A percentile compares a stretch with the other conserved stretches of the same genome.
Conservation (phyloP, 345 rosid genomes). For the Mallotus nudiflorus region DNA sequence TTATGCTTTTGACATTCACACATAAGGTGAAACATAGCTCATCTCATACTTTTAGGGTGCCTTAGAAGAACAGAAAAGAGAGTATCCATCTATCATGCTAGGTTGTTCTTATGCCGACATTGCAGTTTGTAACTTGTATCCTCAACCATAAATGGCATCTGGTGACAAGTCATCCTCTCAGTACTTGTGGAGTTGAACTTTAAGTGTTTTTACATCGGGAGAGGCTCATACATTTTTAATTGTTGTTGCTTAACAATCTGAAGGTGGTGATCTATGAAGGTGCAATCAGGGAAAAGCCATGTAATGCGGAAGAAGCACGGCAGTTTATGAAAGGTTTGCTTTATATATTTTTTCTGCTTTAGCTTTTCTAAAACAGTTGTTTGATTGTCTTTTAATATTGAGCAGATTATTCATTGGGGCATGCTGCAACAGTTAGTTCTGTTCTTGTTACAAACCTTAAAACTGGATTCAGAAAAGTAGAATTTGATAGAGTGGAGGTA, state of each 20-base stretch:
- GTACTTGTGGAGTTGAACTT: constrained; percentile 8
- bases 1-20: background rate
- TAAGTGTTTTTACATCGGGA: constrained; percentile 11
- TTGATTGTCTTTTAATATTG: constrained; percentile 1
- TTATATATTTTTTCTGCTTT: constrained; percentile 5
- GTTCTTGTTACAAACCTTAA: constrained; percentile 77
- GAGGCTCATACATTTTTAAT: constrained; percentile 17
- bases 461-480: constrained; percentile 69
- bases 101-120: background rate
- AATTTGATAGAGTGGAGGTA: constrained; percentile 86
- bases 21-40: background rate
- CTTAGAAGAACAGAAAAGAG: background rate
- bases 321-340: constrained; percentile 64
- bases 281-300: constrained; percentile 79
- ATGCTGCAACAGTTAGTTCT: constrained; percentile 78
- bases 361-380: constrained; percentile 10
- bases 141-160: constrained; percentile 43
- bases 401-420: constrained; percentile 75
- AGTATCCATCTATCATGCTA: background rate
- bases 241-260: constrained; percentile 38
- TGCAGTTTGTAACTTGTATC: constrained; percentile 23
- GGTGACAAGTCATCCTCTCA: constrained; percentile 23
- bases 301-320: constrained; percentile 67
- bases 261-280: constrained; percentile 93
- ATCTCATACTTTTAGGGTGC: background rate